Evolutionary conservation across 176 grass and related monocot genomes (phyloP).

Genomic region (Tillandsia leiboldiana): DNA sequence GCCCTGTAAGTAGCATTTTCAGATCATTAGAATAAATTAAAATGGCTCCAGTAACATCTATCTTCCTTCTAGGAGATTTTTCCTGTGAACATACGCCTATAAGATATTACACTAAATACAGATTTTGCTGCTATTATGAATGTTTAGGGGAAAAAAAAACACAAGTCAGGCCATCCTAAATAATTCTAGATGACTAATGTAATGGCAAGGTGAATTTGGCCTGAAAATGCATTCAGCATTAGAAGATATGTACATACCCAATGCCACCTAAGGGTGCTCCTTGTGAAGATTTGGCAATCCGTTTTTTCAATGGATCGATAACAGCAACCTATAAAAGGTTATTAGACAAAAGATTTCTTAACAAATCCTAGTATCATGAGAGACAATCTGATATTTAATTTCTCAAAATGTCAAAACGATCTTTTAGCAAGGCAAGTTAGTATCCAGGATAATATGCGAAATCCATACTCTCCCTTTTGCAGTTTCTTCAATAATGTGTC

Average conservation of each 20-base stretch:
- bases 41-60: background rate
- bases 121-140: background rate
- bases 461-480: constrained; percentile 70
- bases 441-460: background rate
- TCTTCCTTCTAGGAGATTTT: background rate
- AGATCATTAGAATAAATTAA: constrained; percentile 23
- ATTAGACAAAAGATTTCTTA: background rate
- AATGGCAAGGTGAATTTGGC: background rate
- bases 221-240: background rate
- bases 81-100: background rate
- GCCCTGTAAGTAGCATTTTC: constrained; percentile 44
- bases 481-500: constrained; percentile 80
- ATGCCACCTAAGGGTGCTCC: constrained; percentile 90
- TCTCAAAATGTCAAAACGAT: background rate
- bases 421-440: background rate
- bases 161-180: background rate
- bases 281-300: constrained; percentile 58
- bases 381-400: background rate
- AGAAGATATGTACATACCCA: constrained; percentile 42
- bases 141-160: background rate
- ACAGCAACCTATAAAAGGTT: constrained; percentile 38
- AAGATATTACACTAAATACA: background rate
- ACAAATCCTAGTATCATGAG: background rate
- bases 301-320: constrained; percentile 85
- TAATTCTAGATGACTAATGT: background rate